Evolutionary conservation across 2,329 filamentous ascomycete species (phyloP), one percentile per base, ranked within the genome.

Genomic region (Arthroderma sp.): DNA sequence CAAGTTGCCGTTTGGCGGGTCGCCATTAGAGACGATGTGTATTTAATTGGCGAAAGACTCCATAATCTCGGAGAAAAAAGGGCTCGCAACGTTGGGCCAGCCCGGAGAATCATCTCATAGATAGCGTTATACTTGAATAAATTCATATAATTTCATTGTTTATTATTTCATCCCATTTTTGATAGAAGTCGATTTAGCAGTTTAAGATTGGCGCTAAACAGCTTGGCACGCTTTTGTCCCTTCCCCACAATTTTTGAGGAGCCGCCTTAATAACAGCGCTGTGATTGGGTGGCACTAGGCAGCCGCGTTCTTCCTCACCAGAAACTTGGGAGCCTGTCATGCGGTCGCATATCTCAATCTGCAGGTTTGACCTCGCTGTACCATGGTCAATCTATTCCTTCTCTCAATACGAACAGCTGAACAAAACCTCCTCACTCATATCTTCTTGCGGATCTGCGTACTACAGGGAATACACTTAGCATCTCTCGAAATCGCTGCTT

Each of bases 11-110:
- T 77, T 15, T 96, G 89, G 88, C 78, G 84, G 55, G 72, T 80
- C 46, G 77, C 82, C 47, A 86, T 98, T 39, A 73, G 86, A 34
- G 93, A 98, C 61, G 93, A 98, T 65, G 88, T 94, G 0, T 98
- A 98, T 61, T 69, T 98, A 38, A 91, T 96, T 58, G 91, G 91
- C 2, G 89, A 98, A 67, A 71, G 88, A 48, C 66, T 98, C 57
- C 93, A 98, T 66, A 98, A 98, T 62, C 94, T 95, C 65, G 85
- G 86, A 2, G 80, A 83, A 58, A 65, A 63, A 46, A 58, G 60
- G 43, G 59, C 61, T 22, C 58, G 55, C 40, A 63, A 66, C 51
- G 61, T 66, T 7, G 62, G 62, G 29, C 58, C 62, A 4, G 54
- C 62, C 38, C 57, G 59, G 43, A 58, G 60, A 33, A 58, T 66